These are phyloP conservation scores for Chytriomyces sp. DNA, from an alignment of 192 early-diverging fungal genomes.

Conservation along the genomic window DNA sequence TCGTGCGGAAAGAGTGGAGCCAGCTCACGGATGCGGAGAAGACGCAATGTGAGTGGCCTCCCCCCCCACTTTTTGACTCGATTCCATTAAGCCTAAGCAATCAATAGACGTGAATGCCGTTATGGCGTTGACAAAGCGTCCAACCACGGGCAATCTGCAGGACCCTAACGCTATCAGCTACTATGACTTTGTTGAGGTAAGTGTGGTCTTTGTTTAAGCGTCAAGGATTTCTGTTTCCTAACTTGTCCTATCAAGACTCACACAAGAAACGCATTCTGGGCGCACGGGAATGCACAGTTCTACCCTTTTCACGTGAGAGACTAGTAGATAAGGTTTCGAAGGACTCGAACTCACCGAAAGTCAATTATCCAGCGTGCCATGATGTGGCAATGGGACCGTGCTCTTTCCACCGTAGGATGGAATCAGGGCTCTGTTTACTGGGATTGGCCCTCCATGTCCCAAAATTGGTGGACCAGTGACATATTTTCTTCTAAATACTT, in stretches of 20 bases:
- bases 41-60: neutral
- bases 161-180: neutral
- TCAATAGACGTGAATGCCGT: neutral
- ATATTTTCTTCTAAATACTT: conserved; percentile 21
- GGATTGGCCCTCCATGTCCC: neutral
- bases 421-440: neutral
- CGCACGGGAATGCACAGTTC: conserved; percentile 30
- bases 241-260: neutral
- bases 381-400: neutral
- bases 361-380: conserved; percentile 14
- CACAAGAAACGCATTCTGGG: conserved; percentile 2
- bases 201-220: neutral
- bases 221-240: neutral
- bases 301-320: conserved; percentile 16
- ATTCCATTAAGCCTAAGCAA: too few species aligned
- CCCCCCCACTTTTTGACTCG: neutral
- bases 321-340: neutral
- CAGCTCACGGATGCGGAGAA: neutral
- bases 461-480: neutral
- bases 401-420: neutral
- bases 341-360: neutral
- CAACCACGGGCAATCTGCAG: neutral
- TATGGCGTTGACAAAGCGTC: neutral
- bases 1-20: neutral
- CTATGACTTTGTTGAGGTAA: neutral